phyloP scores from a whole-genome alignment of 1,284 basidiomycete species.

The Tilletia setariae region DNA sequence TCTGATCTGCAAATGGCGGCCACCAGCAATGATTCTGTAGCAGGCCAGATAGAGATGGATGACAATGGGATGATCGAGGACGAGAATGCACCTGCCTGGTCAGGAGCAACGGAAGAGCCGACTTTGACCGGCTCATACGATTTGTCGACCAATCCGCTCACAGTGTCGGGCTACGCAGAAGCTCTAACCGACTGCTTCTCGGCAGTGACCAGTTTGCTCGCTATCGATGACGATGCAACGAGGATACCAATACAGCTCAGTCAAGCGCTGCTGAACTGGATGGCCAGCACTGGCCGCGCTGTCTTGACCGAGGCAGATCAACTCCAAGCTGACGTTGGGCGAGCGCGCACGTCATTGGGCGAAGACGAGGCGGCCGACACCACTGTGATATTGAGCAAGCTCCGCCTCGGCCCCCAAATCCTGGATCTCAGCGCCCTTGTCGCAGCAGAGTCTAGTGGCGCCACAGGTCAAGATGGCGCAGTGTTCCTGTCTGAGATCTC shows the following conservation, averaged over 20 bases:
- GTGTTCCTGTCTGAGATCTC: neutral
- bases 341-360: neutral
- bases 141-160: neutral
- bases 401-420: neutral
- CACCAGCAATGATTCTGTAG: neutral
- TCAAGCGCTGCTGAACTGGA: neutral
- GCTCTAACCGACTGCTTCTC: neutral
- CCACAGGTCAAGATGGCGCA: neutral
- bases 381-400: neutral
- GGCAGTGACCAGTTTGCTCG: neutral
- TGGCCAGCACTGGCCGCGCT: neutral
- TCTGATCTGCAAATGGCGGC: neutral
- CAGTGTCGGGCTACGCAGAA: neutral
- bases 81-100: too few relatives aligned
- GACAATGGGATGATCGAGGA: constrained; percentile 4
- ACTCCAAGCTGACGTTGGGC: neutral
- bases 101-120: too few relatives aligned
- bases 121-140: neutral
- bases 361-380: neutral
- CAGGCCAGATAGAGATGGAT: neutral
- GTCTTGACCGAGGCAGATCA: constrained; percentile 3
- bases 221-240: neutral
- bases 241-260: neutral
- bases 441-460: neutral
- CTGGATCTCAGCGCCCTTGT: neutral